Base-by-base conservation (phyloP, 768 basidiomycete species). In the Mycena galericulata region DNA sequence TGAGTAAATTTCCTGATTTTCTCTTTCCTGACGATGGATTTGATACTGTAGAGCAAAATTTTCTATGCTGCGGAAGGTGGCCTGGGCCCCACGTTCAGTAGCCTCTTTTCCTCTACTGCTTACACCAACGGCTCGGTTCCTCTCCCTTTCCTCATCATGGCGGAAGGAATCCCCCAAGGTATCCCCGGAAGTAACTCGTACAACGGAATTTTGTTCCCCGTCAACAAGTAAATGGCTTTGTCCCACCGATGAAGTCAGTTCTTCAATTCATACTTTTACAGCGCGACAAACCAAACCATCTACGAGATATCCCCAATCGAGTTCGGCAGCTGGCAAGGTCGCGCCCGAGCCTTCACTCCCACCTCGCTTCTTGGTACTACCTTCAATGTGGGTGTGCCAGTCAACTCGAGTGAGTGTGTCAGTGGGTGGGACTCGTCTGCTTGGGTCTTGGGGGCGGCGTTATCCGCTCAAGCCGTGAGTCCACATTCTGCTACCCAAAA, bases 231-330 rank as follows among this genome's bases (percentile, higher is more conserved):
- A 46, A 17, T 36, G 22, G n/a, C n/a, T n/a, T n/a, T n/a, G n/a
- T n/a, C n/a, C n/a, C n/a, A n/a, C n/a, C n/a, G n/a, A n/a, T n/a
- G n/a, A n/a, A n/a, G n/a, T n/a, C n/a, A n/a, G 30, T 59, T 59
- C 14, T 29, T 34, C 36, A 51, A 18, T 15, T n/a, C 49, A 0
- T 51, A 29, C 38, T 27, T 62, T 47, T 47, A 30, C 38, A 62
- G 60, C 38, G 60, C 60, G 36, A 62, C 60, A 41, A 62, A 62
- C 49, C 60, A 62, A 51, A 62, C 60, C 49, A 62, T 62, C 34
- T 62, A 62, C 60, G 60, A 58, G 41, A 58, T 58, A 43, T 58
- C 56, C 41, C 56, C 56, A 30, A 58, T 58, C 56, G 56, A 58
- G 60, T n/a, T n/a, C n/a, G n/a, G n/a, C n/a, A n/a, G n/a, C n/a